Base-by-base conservation (phyloP, 495 filamentous ascomycete species). In the Immersiella caudata region DNA sequence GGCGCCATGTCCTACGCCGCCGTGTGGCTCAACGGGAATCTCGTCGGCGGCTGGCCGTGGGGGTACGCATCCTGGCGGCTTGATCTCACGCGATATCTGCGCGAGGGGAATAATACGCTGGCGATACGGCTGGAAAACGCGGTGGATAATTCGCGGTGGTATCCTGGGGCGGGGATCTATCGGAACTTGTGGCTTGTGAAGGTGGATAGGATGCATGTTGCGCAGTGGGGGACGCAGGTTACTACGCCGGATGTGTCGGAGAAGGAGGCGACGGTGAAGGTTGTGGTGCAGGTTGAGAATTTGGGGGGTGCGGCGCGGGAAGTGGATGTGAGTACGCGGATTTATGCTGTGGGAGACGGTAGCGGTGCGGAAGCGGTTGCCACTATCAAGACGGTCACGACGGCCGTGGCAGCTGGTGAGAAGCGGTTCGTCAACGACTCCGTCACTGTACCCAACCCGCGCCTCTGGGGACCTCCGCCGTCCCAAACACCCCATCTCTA, bases 1-100 rank as follows among this genome's bases (percentile, higher is more conserved):
- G 81, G 80, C 1, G 81, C 82, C 64, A 80, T 81, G 81, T 82
- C 83, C 0, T 84, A 83, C 66, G 75, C 81, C 0, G 71, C 73
- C 0, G 78, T 84, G 9, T 85, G 80, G 80, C 71, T 85, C 7
- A 85, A 85, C 67, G 82, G 79, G 0, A 68, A 79, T 36, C 59
- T 84, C 22, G 73, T 83, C 4, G 83, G 82, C 29, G 82, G 83
- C 6, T 85, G 82, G 83, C 83, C 83, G 1, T 84, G 79, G 58
- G 81, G 80, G 0, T 85, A 84, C 55, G 77, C 76, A 35, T 82
- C 80, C 12, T 85, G 80, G 64, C 80, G 82, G 0, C 68, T 85
- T 9, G 80, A 84, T 63, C 73, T 85, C n/a, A 85, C 82, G 0
- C 77, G 73, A 14, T 81, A 80, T 40, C 63, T 78, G 7, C 76